Percentiles rank a stretch among this genome's conserved stretches.
Conservation (phyloP, 2,329 filamentous ascomycete genomes). For the Pseudogymnoascus sp. region DNA sequence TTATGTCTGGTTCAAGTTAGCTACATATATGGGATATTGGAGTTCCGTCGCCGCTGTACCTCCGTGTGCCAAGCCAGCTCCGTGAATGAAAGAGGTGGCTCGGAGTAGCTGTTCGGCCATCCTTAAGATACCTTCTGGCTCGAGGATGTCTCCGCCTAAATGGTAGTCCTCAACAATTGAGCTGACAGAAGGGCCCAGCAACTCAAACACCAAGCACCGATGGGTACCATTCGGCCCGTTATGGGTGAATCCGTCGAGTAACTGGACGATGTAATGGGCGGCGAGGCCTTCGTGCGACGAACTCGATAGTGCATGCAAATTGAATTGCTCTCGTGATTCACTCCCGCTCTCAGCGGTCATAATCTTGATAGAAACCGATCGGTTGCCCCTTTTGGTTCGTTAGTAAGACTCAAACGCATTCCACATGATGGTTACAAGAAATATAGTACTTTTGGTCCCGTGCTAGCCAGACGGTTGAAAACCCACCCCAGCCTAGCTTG, state of each 20-base stretch:
- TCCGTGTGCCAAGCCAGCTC: slow-evolving; percentile 26
- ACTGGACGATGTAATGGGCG: slow-evolving; percentile 23
- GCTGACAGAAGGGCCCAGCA: slow-evolving; percentile 28
- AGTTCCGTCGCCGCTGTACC: slow-evolving; percentile 19
- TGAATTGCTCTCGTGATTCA: neutral
- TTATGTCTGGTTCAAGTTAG: slow-evolving; percentile 22
- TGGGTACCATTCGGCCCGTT: slow-evolving; percentile 31
- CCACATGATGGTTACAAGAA: neutral
- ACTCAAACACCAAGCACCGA: slow-evolving; percentile 30
- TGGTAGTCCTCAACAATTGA: slow-evolving; percentile 22
- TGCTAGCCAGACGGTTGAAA: slow-evolving; percentile 41
- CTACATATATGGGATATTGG: neutral
- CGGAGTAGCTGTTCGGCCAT: slow-evolving; percentile 27
- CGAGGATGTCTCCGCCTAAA: slow-evolving; percentile 19
- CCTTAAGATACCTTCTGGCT: slow-evolving; percentile 22
- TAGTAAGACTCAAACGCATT: neutral
- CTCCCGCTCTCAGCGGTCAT: neutral
- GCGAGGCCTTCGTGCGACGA: slow-evolving; percentile 13
- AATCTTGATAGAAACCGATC: slow-evolving; percentile 14
- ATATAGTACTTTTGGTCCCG: slow-evolving; percentile 21
- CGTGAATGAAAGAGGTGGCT: slow-evolving; percentile 25
- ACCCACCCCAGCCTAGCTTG: slow-evolving; percentile 40
- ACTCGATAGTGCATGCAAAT: neutral
- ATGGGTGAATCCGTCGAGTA: slow-evolving; percentile 28
- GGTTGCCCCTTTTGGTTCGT: neutral